These are phyloP conservation scores for Alisma plantagoaquatica DNA, from an alignment of 106 monocot genomes.

Conservation along the genomic window DNA sequence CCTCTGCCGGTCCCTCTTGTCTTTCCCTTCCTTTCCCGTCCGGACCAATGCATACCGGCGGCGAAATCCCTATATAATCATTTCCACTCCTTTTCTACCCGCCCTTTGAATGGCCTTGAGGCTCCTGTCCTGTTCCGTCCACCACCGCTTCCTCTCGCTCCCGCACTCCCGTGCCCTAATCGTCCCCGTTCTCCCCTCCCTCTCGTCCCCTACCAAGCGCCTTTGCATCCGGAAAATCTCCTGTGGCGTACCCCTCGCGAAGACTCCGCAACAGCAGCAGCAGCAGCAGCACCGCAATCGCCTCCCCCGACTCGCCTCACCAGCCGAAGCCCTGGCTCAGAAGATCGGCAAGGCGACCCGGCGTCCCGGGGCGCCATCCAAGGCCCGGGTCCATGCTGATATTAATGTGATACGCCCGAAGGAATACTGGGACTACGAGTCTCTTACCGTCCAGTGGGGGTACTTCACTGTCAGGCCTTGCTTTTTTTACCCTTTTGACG, in stretches of 20 bases:
- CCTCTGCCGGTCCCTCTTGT: slow-evolving; percentile 1
- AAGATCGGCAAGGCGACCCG: slow-evolving; percentile 57
- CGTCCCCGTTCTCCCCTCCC: too few species aligned
- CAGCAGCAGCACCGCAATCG: background rate
- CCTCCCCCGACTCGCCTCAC: slow-evolving; percentile 26
- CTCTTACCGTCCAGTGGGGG: slow-evolving; percentile 75
- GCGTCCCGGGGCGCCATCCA: slow-evolving; percentile 58
- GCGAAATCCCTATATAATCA: background rate
- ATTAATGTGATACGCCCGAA: too few species aligned
- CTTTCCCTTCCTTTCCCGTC: background rate
- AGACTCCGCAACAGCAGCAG: background rate
- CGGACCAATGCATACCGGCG: background rate
- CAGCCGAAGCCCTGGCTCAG: too few species aligned
- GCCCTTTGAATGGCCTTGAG: background rate
- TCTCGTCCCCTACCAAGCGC: too few species aligned
- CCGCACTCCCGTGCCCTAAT: too few species aligned
- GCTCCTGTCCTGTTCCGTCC: background rate
- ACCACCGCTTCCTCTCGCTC: too few species aligned
- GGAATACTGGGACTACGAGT: too few species aligned
- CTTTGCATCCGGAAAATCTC: slow-evolving; percentile 13
- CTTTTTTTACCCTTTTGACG: background rate
- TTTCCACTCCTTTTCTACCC: background rate
- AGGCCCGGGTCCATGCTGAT: too few species aligned
- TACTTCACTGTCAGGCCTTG: background rate
- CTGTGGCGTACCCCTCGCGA: slow-evolving; percentile 2